phyloP scores from a whole-genome alignment of 192 early-diverging fungal species.

The Coemansia sp. region DNA sequence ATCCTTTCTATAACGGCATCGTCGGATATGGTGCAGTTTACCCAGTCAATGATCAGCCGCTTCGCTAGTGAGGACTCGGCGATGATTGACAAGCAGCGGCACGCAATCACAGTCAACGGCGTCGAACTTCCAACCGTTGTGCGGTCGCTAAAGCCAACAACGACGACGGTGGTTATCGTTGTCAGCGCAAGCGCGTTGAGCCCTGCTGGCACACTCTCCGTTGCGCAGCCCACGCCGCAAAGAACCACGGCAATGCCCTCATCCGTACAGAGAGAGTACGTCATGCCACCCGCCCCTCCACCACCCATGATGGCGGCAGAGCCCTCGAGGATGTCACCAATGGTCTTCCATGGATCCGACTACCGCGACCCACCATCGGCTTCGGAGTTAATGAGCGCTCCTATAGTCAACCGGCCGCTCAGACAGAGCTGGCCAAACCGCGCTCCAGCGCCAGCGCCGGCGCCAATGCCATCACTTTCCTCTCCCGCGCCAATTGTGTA shows the following conservation, averaged over 20 bases:
- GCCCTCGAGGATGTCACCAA: not conserved
- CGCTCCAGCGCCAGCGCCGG: too few species aligned
- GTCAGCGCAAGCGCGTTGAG: not conserved
- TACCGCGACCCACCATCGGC: not conserved
- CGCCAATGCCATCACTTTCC: not conserved
- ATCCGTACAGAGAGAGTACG: not conserved
- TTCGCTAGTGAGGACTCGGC: not conserved
- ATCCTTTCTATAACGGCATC: not conserved
- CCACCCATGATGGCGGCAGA: not conserved
- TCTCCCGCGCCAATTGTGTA: not conserved
- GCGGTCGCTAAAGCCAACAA: slow-evolving; percentile 1
- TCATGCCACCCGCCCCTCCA: not conserved
- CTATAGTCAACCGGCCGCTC: not conserved
- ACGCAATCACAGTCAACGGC: slow-evolving; percentile 33
- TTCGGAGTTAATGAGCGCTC: not conserved
- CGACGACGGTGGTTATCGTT: not conserved
- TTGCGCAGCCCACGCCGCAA: not conserved
- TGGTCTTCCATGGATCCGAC: slow-evolving; percentile 3
- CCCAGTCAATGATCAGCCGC: slow-evolving; percentile 4
- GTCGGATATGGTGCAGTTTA: not conserved
- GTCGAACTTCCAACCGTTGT: slow-evolving; percentile 26
- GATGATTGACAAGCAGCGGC: slow-evolving; percentile 1
- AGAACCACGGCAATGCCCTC: not conserved
- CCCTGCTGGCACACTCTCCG: not conserved
- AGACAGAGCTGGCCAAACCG: not conserved